A percentile compares a stretch with the other conserved stretches of the same genome.
phyloP scores from a whole-genome alignment of 1,284 basidiomycete species.

The Apiotrichum mycotoxinovorans region DNA sequence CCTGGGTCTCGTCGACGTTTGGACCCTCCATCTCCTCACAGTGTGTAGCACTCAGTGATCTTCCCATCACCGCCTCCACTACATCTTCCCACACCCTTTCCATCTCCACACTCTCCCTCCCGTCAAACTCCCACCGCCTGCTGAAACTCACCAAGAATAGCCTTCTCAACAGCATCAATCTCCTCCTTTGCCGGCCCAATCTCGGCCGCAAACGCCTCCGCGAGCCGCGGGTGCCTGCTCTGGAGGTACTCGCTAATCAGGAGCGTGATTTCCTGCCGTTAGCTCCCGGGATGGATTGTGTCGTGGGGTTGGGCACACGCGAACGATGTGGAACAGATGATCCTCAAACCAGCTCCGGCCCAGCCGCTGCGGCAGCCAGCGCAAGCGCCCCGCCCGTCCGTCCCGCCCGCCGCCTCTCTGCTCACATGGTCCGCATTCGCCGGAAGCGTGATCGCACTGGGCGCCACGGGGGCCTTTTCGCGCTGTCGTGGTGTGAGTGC shows the following conservation, averaged over 20 bases:
- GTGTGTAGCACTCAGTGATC: too few relatives aligned
- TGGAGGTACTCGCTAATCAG: constrained; percentile 52
- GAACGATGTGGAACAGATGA: too few relatives aligned
- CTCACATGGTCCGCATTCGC: constrained; percentile 14
- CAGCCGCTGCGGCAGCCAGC: too few relatives aligned
- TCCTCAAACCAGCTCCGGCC: too few relatives aligned
- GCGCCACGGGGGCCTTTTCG: constrained; percentile 13
- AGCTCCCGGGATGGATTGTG: neutral
- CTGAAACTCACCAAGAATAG: constrained; percentile 40
- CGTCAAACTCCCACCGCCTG: too few relatives aligned
- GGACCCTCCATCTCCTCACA: too few relatives aligned
- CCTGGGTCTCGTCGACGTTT: too few relatives aligned
- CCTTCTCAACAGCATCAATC: constrained; percentile 49
- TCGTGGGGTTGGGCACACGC: neutral
- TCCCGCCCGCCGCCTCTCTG: neutral
- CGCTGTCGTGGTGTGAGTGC: constrained; percentile 13
- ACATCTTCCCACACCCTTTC: neutral
- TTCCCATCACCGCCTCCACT: neutral
- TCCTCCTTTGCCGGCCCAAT: constrained; percentile 44
- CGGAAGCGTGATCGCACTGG: constrained; percentile 10
- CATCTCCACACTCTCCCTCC: neutral
- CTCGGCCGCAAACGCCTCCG: constrained; percentile 49
- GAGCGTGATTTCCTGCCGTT: constrained; percentile 41
- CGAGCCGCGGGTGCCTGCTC: constrained; percentile 44
- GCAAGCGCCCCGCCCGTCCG: too few relatives aligned